Evolutionary conservation across 2,329 filamentous ascomycete species (phyloP).

Genomic region (Venturia aucupariae): DNA sequence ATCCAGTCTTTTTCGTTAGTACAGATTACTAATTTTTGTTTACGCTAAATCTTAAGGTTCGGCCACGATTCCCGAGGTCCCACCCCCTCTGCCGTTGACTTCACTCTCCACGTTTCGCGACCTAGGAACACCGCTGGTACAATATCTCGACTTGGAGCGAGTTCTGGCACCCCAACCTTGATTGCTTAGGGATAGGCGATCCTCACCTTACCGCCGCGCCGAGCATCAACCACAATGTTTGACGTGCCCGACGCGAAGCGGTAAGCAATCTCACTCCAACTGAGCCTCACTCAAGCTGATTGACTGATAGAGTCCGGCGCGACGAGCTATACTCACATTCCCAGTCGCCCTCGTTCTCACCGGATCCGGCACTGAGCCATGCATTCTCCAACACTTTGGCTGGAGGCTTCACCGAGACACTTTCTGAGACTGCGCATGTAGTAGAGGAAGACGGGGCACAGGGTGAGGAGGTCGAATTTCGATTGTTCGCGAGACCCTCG

Average conservation of each 20-base stretch:
- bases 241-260: constrained; percentile 5
- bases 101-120: too few relatives aligned
- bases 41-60: too few relatives aligned
- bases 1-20: too few relatives aligned
- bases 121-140: too few relatives aligned
- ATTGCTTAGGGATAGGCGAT: too few relatives aligned
- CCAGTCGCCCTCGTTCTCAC: not conserved
- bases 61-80: too few relatives aligned
- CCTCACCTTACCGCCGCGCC: too few relatives aligned
- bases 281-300: not conserved
- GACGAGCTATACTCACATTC: constrained; percentile 3
- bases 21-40: too few relatives aligned
- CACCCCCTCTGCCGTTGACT: too few relatives aligned
- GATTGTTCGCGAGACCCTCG: constrained; percentile 1
- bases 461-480: constrained; percentile 6
- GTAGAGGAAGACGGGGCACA: not conserved
- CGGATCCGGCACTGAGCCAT: constrained; percentile 2
- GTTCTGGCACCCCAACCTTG: too few relatives aligned
- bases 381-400: not conserved
- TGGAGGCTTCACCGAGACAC: not conserved
- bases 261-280: not conserved
- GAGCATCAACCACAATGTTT: not conserved
- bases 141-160: too few relatives aligned
- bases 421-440: not conserved
- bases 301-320: not conserved